phyloP scores from a whole-genome alignment of 768 basidiomycete genomes.

The Lactifluus hygrophoroides region DNA sequence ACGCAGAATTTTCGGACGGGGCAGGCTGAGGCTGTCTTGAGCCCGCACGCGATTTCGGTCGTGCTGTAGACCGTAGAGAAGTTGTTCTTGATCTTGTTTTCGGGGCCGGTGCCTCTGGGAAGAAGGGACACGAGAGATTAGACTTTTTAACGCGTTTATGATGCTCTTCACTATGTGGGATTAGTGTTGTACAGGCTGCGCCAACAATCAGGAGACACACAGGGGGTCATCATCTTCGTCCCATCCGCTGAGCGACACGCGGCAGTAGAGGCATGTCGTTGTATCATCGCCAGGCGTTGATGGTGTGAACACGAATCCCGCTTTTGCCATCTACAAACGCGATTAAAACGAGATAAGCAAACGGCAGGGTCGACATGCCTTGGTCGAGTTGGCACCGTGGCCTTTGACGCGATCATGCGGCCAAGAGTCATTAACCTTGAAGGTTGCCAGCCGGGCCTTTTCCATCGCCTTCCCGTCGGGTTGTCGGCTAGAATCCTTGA shows the following conservation, averaged over 20 bases:
- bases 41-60: slow-evolving; percentile 15
- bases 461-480: slow-evolving; percentile 65
- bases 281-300: slow-evolving; percentile 63
- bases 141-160: slow-evolving; percentile 52
- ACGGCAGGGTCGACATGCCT: slow-evolving; percentile 34
- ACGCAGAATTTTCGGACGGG: slow-evolving; percentile 7
- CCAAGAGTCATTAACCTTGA: slow-evolving; percentile 48
- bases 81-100: slow-evolving; percentile 23
- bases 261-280: slow-evolving; percentile 81
- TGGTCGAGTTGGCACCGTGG: slow-evolving; percentile 64
- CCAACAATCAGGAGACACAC: slow-evolving; percentile 40
- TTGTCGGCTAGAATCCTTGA: slow-evolving; percentile 49
- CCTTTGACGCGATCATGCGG: slow-evolving; percentile 53
- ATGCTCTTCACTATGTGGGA: slow-evolving; percentile 57
- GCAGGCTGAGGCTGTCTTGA: slow-evolving; percentile 10
- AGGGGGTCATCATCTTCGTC: slow-evolving; percentile 78
- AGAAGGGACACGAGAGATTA: slow-evolving; percentile 36
- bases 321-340: slow-evolving; percentile 66
- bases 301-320: slow-evolving; percentile 81
- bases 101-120: slow-evolving; percentile 22
- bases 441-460: slow-evolving; percentile 63
- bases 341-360: background rate
- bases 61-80: slow-evolving; percentile 26
- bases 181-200: background rate
- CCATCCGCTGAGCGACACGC: slow-evolving; percentile 77